Base-by-base conservation (phyloP, 257 asterid species). In the Penstemon eatonii region DNA sequence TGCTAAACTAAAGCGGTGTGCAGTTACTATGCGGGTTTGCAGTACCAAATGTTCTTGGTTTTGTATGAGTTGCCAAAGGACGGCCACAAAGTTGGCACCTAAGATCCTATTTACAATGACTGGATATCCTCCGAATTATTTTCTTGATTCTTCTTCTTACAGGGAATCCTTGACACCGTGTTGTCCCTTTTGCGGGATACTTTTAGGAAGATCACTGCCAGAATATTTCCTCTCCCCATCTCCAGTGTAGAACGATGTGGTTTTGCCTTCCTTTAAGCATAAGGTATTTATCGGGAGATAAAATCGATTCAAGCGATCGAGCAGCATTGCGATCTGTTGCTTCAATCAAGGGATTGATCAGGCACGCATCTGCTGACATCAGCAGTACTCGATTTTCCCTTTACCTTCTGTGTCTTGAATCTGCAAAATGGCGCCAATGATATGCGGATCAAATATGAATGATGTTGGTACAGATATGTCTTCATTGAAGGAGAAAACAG, bases 151-250 rank as follows among this genome's bases (percentile, higher is more conserved):
- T 49, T 58, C 76, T 39, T 11, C 75, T 39, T 63, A 51, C 58
- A 74, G 65, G 50, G 73, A 73, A 55, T 72, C 76, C 55, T 50
- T 72, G 45, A 70, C 80, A 68, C 96, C 97, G 56, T 75, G 80
- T n/a, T 93, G 97, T 68, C 90, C 94, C 67, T 83, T 85, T 55
- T 90, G 99, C 63, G 97, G 99, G 68, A 82, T 83, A 79, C 92
- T 89, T 71, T 56, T 90, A 39, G 95, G 86, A 75, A 83, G 93
- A 81, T 76, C 66, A 71, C 96, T 81, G 58, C 96, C 95, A 44
- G 91, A 78, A 40, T 75, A 83, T 69, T 73, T 83, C 52, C 92
- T 93, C 56, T 85, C 95, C 4, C 85, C 96, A 40, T 81, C 88
- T 62, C 85, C 94, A 36, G 83, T 85, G 13, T 90, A 77, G 77